A percentile compares a stretch with the other conserved stretches of the same genome.
Evolutionary conservation across 2,329 filamentous ascomycete species (phyloP).

Genomic region (Arachnomyces sp.): DNA sequence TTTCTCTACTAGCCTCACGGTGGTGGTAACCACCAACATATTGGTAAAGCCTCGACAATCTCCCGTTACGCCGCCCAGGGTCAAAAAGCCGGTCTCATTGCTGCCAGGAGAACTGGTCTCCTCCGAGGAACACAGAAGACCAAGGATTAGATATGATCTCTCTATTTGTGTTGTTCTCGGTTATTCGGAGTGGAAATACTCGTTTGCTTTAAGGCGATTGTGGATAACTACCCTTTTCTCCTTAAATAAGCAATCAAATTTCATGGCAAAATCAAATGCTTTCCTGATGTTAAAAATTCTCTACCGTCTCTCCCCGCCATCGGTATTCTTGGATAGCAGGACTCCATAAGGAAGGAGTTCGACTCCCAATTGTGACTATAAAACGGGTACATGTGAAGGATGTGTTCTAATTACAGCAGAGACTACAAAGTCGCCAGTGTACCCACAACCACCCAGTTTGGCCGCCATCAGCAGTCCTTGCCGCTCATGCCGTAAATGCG

Average conservation of each 20-base stretch:
- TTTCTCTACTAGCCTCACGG: conserved; percentile 58
- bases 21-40: conserved; percentile 99
- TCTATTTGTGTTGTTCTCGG: conserved; percentile 55
- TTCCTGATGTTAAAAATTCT: conserved; percentile 24
- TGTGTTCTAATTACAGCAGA: too few relatives aligned
- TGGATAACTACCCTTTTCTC: conserved; percentile 30
- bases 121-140: conserved; percentile 99
- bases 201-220: conserved; percentile 34
- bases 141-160: conserved; percentile 71
- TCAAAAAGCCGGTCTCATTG: conserved; percentile 99
- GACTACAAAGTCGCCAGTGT: too few relatives aligned
- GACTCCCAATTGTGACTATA: too few relatives aligned
- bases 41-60: conserved; percentile 99
- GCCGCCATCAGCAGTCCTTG: too few relatives aligned
- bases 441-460: too few relatives aligned
- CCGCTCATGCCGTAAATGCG: too few relatives aligned
- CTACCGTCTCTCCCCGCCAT: conserved; percentile 40
- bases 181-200: conserved; percentile 35
- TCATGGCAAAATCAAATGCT: conserved; percentile 25
- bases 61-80: conserved; percentile 93
- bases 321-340: conserved; percentile 19
- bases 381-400: too few relatives aligned
- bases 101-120: conserved; percentile 98
- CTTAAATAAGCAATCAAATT: conserved; percentile 30
- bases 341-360: too few relatives aligned